These are phyloP conservation scores for Psilocybe tampanensis DNA, from an alignment of 768 basidiomycete genomes.

Conservation along the genomic window DNA sequence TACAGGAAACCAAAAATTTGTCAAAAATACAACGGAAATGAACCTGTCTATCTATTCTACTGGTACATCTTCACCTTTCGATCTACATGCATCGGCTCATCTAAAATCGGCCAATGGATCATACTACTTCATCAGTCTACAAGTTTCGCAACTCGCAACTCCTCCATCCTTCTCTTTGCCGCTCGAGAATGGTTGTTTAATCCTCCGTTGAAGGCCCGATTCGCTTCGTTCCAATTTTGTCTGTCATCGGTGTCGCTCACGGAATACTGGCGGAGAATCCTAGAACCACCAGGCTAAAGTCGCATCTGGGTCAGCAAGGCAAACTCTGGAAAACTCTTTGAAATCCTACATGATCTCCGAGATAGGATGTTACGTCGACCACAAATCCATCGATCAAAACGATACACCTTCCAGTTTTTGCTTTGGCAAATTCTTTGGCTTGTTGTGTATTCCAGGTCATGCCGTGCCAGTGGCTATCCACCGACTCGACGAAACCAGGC, in stretches of 20 bases:
- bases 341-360: conserved; percentile 66
- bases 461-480: conserved; percentile 35
- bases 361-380: conserved; percentile 62
- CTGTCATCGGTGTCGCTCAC: conserved; percentile 13
- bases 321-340: neutral
- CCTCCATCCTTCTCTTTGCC: conserved; percentile 49
- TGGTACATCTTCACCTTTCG: too few relatives aligned
- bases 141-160: conserved; percentile 50
- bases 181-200: conserved; percentile 73
- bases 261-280: conserved; percentile 55
- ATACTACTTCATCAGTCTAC: conserved; percentile 20
- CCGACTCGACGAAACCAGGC: conserved; percentile 10
- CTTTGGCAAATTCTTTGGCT: conserved; percentile 33
- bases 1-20: too few relatives aligned
- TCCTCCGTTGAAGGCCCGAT: conserved; percentile 71
- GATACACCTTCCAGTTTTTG: conserved; percentile 42
- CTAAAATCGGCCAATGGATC: too few relatives aligned
- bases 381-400: conserved; percentile 62
- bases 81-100: too few relatives aligned
- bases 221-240: conserved; percentile 40
- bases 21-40: too few relatives aligned
- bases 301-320: neutral
- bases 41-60: too few relatives aligned
- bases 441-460: conserved; percentile 43
- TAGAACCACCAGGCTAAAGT: conserved; percentile 62